phyloP scores from a whole-genome alignment of 371 early-diverging fungal species.

The Mucor mucedo region DNA sequence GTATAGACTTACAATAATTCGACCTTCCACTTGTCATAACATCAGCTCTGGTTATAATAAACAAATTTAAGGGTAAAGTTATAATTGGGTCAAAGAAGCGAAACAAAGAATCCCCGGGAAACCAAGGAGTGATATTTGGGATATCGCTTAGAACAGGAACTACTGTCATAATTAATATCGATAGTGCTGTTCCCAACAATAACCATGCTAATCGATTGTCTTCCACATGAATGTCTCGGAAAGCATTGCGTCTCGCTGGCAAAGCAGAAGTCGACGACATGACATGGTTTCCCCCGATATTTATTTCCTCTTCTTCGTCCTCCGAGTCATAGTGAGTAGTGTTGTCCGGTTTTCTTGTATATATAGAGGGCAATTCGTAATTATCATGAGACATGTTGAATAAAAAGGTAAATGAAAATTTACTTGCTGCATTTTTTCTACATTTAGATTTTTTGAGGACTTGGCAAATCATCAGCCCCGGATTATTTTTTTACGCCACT shows the following conservation, averaged over 20 bases:
- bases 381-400: constrained; percentile 25
- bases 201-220: constrained; percentile 43
- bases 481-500: too few species aligned
- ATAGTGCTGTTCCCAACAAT: constrained; percentile 35
- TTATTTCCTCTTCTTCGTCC: constrained; percentile 22
- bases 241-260: neutral
- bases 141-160: constrained; percentile 44
- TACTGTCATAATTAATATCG: constrained; percentile 44
- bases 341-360: constrained; percentile 16
- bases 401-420: neutral
- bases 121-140: constrained; percentile 42
- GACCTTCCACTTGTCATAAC: constrained; percentile 33
- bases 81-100: constrained; percentile 53
- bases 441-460: too few species aligned
- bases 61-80: constrained; percentile 49
- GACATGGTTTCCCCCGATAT: neutral
- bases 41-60: constrained; percentile 45
- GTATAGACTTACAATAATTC: constrained; percentile 30
- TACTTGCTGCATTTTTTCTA: too few species aligned
- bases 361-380: constrained; percentile 44
- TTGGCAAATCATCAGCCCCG: too few species aligned
- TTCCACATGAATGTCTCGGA: constrained; percentile 21
- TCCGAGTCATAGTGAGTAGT: constrained; percentile 19
- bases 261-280: neutral
- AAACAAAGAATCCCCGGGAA: constrained; percentile 48